Conservation (phyloP, 345 rosid genomes). For the Arabidopsis arenosa region DNA sequence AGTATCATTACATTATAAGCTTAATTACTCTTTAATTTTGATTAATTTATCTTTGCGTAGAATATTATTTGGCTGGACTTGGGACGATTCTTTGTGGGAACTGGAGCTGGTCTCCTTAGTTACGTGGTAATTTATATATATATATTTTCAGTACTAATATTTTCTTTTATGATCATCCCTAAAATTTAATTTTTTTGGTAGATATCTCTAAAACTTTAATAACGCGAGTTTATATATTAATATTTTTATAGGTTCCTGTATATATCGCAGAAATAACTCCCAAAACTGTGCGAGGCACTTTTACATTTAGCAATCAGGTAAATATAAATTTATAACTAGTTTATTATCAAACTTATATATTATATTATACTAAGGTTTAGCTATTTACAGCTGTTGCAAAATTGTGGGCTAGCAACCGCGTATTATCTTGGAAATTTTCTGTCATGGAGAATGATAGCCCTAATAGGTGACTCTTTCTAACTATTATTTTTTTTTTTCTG, state of each 20-base stretch:
- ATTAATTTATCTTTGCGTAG: constrained; percentile 17
- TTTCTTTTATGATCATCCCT: no score
- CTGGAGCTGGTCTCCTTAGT: constrained; percentile 51
- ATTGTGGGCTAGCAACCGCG: constrained; percentile 19
- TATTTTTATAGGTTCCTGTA: not conserved
- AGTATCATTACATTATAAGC: no score
- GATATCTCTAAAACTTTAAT: constrained; percentile 23
- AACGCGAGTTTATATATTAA: not conserved
- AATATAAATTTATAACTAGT: not conserved
- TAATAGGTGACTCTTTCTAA: constrained; percentile 22
- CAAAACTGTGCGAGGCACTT: constrained; percentile 50
- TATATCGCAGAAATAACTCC: no score
- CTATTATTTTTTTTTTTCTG: not conserved
- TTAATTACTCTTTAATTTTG: not conserved
- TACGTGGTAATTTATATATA: constrained; percentile 53
- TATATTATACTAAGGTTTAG: not conserved
- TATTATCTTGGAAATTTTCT: constrained; percentile 29
- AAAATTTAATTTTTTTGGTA: not conserved
- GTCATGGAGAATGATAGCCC: constrained; percentile 35
- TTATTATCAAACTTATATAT: no score
- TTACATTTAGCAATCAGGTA: constrained; percentile 54
- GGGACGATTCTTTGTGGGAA: constrained; percentile 56
- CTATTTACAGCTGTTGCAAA: constrained; percentile 11
- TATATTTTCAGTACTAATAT: no score
- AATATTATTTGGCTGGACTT: constrained; percentile 43